Base-by-base conservation (phyloP, 176 grass and related monocot genomes). In the Neostapfia colusana region DNA sequence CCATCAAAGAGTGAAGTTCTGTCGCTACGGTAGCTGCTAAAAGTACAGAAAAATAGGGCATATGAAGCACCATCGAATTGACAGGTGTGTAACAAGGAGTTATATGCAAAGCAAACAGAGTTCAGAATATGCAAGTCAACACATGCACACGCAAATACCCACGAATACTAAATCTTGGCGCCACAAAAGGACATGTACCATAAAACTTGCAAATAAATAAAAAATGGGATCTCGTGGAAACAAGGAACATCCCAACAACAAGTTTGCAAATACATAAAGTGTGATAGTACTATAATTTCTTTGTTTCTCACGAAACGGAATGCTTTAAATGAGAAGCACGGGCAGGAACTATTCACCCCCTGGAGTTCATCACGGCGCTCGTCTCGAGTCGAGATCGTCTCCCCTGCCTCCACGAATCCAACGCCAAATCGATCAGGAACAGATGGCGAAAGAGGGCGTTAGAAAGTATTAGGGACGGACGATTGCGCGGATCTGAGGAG, bases 1-100 rank as follows among this genome's bases (percentile, higher is more conserved):
- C 91, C 91, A 94, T 94, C 95, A 53, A 94, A 92, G 27, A 98
- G 85, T 39, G 89, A 83, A 62, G 79, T 76, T 86, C 95, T 94
- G 18, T 36, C 85, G 64, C 77, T 92, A 25, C 82, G 87, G 65
- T 88, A 83, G 20, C 78, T 89, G 66, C 65, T n/a, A 72, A 77
- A 60, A 78, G 23, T 74, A 17, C 35, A 74, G 31, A 69, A 68
- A 56, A 25, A n/a, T n/a, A 24, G 69, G 39, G 16, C 25, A 15
- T 8, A 67, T 57, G 35, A 75, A n/a, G 55, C 4, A 3, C 15
- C 18, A 73, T 4, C 72, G 5, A 72, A 51, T 78, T 67, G 9
- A 72, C 8, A 67, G 67, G 61, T 2, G 39, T 18, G 43, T 20
- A 67, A 31, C 23, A 40, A 79, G n/a, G 14, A 17, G 70, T 46